These are phyloP conservation scores for Plenodomus lindquistii DNA, from an alignment of 2,329 filamentous ascomycete species.

Conservation along the genomic window DNA sequence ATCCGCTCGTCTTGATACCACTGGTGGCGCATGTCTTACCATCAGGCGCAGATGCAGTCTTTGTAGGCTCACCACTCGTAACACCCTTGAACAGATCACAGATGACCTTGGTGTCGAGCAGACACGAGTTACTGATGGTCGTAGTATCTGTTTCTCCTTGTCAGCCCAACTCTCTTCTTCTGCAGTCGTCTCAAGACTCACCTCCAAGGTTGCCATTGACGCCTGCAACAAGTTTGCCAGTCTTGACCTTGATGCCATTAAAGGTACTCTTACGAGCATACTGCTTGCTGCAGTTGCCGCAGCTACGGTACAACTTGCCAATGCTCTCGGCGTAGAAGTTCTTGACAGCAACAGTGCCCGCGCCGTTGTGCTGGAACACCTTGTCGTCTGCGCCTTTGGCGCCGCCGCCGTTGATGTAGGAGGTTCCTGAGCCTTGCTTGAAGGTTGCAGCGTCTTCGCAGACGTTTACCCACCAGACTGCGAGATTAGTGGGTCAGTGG, in stretches of 20 bases:
- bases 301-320: slow-evolving; percentile 39
- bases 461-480: slow-evolving; percentile 35
- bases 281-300: slow-evolving; percentile 36
- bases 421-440: slow-evolving; percentile 31
- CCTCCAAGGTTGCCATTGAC: slow-evolving; percentile 37
- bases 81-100: slow-evolving; percentile 37
- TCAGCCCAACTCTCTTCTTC: background rate
- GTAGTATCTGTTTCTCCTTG: slow-evolving; percentile 19
- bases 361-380: slow-evolving; percentile 41
- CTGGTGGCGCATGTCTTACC: slow-evolving; percentile 32
- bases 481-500: background rate
- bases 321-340: slow-evolving; percentile 35
- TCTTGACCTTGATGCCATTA: slow-evolving; percentile 26
- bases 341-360: slow-evolving; percentile 35
- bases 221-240: slow-evolving; percentile 27
- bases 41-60: slow-evolving; percentile 33
- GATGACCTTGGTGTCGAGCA: slow-evolving; percentile 22
- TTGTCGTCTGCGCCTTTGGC: slow-evolving; percentile 34
- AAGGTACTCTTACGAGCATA: slow-evolving; percentile 31
- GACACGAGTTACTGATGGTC: slow-evolving; percentile 29
- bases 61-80: slow-evolving; percentile 30
- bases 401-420: slow-evolving; percentile 35
- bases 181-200: slow-evolving; percentile 10
- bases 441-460: slow-evolving; percentile 48
- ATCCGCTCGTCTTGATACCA: slow-evolving; percentile 29